Evolutionary conservation across 2,329 filamentous ascomycete genomes (phyloP), one percentile per base, ranked within the genome.

Genomic region (Aspergillus persii): DNA sequence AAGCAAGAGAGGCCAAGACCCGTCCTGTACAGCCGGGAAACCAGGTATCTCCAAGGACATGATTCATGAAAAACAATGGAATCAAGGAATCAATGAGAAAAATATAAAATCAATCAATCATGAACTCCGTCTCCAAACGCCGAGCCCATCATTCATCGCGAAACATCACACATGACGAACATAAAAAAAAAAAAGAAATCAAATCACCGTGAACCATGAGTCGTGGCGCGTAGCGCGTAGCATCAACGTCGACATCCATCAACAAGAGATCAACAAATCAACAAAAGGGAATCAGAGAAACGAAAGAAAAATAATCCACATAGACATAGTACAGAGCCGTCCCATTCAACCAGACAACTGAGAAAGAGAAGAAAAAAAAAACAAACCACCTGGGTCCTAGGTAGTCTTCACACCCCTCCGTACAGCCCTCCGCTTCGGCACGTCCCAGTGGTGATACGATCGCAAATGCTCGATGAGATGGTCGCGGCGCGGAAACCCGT

Each of bases 381-480:
- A 57, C 54, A 59, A 61, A 59, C 57, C 56, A 64, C 41, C 52
- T 30, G 58, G 15, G 33, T 11, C 63, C 63, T 67, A 59, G 54
- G 58, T 56, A 50, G 56, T 57, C 62, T 65, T 61, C 31, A 59
- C 15, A 6, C 49, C 33, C 29, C 70, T 68, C 66, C 73, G 74
- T 56, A 70, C 67, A 12, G 68, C 65, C 12, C 68, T 64, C 1
- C 76, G 75, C 67, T 79, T 78, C 2, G 76, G 75, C 18, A 80
- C 68, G 36, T 81, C 75, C 50, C 79, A 69, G 56, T 81, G 77
- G 66, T 87, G 85, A 60, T 80, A 84, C 48, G 82, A 82, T 54
- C 84, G 74, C 54, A 83, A 69, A 68, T 87, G 85, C 66, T 86
- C 85, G 44, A 77, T 77, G 46, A 85, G 74, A 66, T 87, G 84